Conservation (phyloP, 1,139 yeast genomes). For the Saccharomycopsis phalli region DNA sequence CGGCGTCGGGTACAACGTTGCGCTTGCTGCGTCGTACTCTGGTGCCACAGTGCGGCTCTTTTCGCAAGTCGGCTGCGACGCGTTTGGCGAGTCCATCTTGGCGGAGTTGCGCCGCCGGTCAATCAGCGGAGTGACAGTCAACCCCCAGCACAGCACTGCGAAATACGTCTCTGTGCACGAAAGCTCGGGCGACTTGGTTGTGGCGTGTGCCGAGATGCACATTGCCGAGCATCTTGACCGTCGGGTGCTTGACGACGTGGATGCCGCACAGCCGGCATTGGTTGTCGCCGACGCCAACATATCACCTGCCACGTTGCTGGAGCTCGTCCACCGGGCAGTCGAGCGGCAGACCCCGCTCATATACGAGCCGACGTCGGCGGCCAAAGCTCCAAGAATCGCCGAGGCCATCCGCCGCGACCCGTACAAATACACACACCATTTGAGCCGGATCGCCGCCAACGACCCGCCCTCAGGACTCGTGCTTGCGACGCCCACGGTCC, state of each 20-base stretch:
- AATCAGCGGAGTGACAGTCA: slow-evolving; percentile 33
- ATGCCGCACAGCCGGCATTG: slow-evolving; percentile 31
- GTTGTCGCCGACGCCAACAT: slow-evolving; percentile 67
- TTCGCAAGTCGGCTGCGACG: slow-evolving; percentile 53
- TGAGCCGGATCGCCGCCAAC: slow-evolving; percentile 21
- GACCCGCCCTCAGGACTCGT: slow-evolving; percentile 27
- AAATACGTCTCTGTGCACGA: slow-evolving; percentile 68
- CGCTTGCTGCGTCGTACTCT: slow-evolving; percentile 37
- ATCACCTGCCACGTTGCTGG: slow-evolving; percentile 33
- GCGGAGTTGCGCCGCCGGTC: slow-evolving; percentile 29
- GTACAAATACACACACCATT: slow-evolving; percentile 23
- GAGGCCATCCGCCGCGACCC: slow-evolving; percentile 22
- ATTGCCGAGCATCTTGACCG: slow-evolving; percentile 46
- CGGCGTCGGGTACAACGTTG: slow-evolving; percentile 78
- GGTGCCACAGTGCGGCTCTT: slow-evolving; percentile 36
- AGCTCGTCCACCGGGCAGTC: slow-evolving; percentile 30
- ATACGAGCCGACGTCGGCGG: slow-evolving; percentile 70
- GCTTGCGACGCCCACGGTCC: slow-evolving; percentile 59
- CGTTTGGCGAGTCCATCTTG: slow-evolving; percentile 39
- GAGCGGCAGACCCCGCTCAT: slow-evolving; percentile 31
- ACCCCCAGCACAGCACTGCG: slow-evolving; percentile 39
- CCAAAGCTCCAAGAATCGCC: slow-evolving; percentile 43
- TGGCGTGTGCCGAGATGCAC: slow-evolving; percentile 83
- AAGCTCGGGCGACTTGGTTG: slow-evolving; percentile 48
- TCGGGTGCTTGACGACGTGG: slow-evolving; percentile 31